phyloP scores from a whole-genome alignment of 2,329 filamentous ascomycete species.

The Tolypocladium amazonense region DNA sequence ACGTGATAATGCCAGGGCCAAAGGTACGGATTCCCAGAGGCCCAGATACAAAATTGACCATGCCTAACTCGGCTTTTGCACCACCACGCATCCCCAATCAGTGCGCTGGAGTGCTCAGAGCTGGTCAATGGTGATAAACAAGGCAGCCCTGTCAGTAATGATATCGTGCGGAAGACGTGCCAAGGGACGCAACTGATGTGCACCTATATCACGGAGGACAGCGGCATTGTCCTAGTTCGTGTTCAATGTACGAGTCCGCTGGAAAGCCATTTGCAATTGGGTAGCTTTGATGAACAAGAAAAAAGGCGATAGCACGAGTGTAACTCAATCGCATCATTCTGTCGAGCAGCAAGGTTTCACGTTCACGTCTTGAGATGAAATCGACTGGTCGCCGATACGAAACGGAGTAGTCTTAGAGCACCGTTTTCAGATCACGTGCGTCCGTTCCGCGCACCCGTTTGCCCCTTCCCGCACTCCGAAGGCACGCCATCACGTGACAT shows the following conservation, averaged over 20 bases:
- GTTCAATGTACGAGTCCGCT: not conserved
- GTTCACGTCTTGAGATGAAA: too few species aligned
- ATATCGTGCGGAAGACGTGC: too few species aligned
- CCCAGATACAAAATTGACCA: not conserved
- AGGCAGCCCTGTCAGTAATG: not conserved
- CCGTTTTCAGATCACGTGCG: not conserved
- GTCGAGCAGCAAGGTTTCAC: too few species aligned
- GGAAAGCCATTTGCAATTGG: too few species aligned
- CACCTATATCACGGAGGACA: too few species aligned
- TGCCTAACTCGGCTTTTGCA: not conserved
- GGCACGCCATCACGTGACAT: constrained; percentile 18
- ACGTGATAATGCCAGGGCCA: not conserved
- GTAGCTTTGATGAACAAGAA: too few species aligned
- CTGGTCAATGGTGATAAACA: too few species aligned
- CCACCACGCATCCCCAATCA: not conserved
- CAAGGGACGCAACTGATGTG: too few species aligned
- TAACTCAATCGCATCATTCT: too few species aligned
- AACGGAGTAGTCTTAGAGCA: not conserved
- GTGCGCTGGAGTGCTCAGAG: not conserved
- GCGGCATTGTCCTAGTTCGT: not conserved
- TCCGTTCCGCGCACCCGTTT: not conserved
- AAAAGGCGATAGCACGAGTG: too few species aligned
- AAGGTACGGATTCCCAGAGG: not conserved
- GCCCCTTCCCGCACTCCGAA: too few species aligned
- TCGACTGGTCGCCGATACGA: not conserved